Evolutionary conservation across 1,284 basidiomycete genomes (phyloP).

Genomic region (Marasmius sp.): DNA sequence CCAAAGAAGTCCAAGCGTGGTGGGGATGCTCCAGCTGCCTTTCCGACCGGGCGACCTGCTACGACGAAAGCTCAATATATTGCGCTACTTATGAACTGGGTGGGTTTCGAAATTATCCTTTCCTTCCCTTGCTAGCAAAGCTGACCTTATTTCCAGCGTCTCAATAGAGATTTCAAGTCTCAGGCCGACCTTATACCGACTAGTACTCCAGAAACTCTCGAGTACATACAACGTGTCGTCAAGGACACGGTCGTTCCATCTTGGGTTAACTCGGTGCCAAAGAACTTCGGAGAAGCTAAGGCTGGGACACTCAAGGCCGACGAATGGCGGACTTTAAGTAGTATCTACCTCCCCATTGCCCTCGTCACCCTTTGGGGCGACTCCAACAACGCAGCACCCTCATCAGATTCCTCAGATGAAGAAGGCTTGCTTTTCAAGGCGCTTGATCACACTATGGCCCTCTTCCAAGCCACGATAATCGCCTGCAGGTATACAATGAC

Average conservation of each 20-base stretch:
- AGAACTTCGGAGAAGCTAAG: constrained; percentile 25
- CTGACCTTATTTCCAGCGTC: neutral
- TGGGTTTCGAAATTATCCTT: neutral
- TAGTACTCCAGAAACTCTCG: constrained; percentile 9
- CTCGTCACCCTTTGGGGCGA: constrained; percentile 29
- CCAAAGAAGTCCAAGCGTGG: neutral
- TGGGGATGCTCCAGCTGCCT: neutral
- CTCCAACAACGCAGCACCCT: constrained; percentile 1
- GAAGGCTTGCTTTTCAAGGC: constrained; percentile 4
- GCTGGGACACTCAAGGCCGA: constrained; percentile 35
- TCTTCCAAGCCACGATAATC: constrained; percentile 15
- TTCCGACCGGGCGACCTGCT: neutral
- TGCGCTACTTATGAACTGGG: neutral
- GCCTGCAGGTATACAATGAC: constrained; percentile 2
- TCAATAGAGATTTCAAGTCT: neutral
- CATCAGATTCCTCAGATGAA: neutral
- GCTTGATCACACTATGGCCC: constrained; percentile 24
- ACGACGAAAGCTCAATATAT: neutral
- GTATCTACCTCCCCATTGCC: constrained; percentile 30
- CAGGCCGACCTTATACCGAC: neutral
- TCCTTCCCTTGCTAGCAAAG: neutral
- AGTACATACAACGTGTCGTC: constrained; percentile 24
- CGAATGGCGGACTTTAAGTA: constrained; percentile 32
- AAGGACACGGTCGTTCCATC: constrained; percentile 22
- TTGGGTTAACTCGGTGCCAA: constrained; percentile 31